Evolutionary conservation across 1,139 yeast species (phyloP).

Genomic region (Zygoascus meyerae): DNA sequence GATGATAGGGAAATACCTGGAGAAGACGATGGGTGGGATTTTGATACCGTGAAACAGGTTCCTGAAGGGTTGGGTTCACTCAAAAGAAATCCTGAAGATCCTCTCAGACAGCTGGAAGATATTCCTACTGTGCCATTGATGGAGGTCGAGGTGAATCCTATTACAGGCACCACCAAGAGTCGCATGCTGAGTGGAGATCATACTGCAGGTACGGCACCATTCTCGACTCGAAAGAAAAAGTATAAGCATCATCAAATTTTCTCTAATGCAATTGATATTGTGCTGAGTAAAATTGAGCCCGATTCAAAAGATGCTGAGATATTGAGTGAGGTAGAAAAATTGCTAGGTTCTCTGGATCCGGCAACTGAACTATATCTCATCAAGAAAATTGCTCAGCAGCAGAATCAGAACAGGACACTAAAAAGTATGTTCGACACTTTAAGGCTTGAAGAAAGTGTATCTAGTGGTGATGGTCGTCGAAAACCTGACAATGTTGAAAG

Average conservation of each 20-base stretch:
- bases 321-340: conserved; percentile 12
- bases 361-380: conserved; percentile 23
- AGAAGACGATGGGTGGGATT: conserved; percentile 37
- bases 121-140: conserved; percentile 11
- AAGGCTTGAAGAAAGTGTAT: conserved; percentile 2
- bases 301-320: conserved; percentile 15
- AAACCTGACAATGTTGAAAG: conserved; percentile 48
- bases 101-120: conserved; percentile 9
- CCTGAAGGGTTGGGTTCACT: conserved; percentile 13
- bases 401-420: conserved; percentile 13
- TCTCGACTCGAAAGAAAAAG: conserved; percentile 9
- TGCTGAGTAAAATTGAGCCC: conserved; percentile 19
- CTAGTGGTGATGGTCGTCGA: conserved; percentile 15
- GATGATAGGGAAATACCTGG: background rate
- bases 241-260: conserved; percentile 12
- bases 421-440: conserved; percentile 10
- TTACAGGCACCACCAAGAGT: conserved; percentile 8
- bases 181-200: conserved; percentile 5
- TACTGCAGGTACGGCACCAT: conserved; percentile 2
- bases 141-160: conserved; percentile 10
- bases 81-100: conserved; percentile 3
- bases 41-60: conserved; percentile 33
- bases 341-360: conserved; percentile 14
- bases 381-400: conserved; percentile 20
- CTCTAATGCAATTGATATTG: conserved; percentile 17